phyloP scores from a whole-genome alignment of 2,329 filamentous ascomycete species.

The Arachnomyces sp. region DNA sequence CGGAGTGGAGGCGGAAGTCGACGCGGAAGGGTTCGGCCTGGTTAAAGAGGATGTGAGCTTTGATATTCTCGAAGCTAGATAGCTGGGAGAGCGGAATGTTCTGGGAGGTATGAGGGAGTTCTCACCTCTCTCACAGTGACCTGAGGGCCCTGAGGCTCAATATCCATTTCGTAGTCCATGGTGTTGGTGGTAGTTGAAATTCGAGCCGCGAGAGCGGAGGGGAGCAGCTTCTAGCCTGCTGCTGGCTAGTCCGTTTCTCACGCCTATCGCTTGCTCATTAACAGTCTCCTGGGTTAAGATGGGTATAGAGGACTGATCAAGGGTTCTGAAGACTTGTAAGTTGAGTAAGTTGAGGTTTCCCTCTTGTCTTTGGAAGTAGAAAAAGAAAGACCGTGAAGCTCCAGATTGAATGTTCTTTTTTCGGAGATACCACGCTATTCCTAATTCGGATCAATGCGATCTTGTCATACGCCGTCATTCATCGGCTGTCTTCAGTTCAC shows the following conservation, averaged over 20 bases:
- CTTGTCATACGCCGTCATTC: no score
- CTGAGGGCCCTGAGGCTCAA: conserved; percentile 40
- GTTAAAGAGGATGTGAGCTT: neutral
- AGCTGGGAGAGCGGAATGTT: neutral
- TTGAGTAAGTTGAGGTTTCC: no score
- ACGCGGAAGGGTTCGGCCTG: conserved; percentile 74
- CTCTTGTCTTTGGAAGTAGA: no score
- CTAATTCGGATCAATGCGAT: no score
- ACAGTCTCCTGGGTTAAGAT: no score
- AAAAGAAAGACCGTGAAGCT: no score
- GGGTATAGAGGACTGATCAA: no score
- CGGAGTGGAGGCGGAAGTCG: conserved; percentile 83
- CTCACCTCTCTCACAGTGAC: conserved; percentile 40
- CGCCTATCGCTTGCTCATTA: no score
- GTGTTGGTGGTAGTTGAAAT: conserved; percentile 5
- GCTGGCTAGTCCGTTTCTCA: conserved; percentile 11
- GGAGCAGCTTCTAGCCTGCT: conserved; percentile 16
- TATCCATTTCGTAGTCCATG: conserved; percentile 40
- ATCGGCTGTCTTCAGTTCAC: no score
- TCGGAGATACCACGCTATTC: no score
- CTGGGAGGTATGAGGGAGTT: neutral
- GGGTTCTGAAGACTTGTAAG: no score
- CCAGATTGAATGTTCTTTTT: no score
- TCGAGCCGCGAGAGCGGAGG: conserved; percentile 6
- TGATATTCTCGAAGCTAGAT: neutral